Evolutionary conservation across 148 eudicot species (phyloP).

Genomic region (Silene latifolia): DNA sequence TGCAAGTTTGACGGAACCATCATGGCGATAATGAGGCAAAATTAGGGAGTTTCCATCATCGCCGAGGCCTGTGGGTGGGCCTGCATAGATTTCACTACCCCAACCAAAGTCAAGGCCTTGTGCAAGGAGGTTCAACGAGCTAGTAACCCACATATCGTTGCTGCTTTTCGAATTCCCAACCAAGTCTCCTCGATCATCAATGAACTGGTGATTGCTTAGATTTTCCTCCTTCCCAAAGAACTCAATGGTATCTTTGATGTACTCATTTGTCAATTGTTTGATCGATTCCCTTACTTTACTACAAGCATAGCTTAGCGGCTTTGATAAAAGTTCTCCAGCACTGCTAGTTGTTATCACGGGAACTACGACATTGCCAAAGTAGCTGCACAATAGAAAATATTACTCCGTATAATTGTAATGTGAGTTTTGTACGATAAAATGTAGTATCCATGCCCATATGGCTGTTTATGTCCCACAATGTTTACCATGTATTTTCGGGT

Average conservation of each 20-base stretch:
- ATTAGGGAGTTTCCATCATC: slow-evolving; percentile 17
- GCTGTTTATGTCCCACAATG: too few relatives aligned
- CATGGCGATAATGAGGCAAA: slow-evolving; percentile 27
- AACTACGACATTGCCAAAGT: slow-evolving; percentile 43
- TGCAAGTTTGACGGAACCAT: slow-evolving; percentile 38
- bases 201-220: slow-evolving; percentile 26
- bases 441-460: too few relatives aligned
- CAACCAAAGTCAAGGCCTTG: slow-evolving; percentile 5
- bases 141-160: not conserved
- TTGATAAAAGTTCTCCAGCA: slow-evolving; percentile 31
- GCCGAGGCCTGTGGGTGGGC: not conserved
- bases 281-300: slow-evolving; percentile 1
- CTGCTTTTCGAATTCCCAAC: slow-evolving; percentile 19
- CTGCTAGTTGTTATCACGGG: slow-evolving; percentile 15
- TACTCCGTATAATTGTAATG: too few relatives aligned
- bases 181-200: slow-evolving; percentile 16
- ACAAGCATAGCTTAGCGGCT: slow-evolving; percentile 33
- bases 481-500: too few relatives aligned
- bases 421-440: too few relatives aligned
- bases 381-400: slow-evolving; percentile 2
- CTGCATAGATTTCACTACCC: slow-evolving; percentile 22
- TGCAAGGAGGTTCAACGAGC: slow-evolving; percentile 15
- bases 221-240: slow-evolving; percentile 26
- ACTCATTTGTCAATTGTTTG: slow-evolving; percentile 27
- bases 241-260: slow-evolving; percentile 23